Percentiles rank a stretch among this genome's conserved stretches.
phyloP scores from a whole-genome alignment of 2,329 filamentous ascomycete species.

The Plectosphaerella sp. region DNA sequence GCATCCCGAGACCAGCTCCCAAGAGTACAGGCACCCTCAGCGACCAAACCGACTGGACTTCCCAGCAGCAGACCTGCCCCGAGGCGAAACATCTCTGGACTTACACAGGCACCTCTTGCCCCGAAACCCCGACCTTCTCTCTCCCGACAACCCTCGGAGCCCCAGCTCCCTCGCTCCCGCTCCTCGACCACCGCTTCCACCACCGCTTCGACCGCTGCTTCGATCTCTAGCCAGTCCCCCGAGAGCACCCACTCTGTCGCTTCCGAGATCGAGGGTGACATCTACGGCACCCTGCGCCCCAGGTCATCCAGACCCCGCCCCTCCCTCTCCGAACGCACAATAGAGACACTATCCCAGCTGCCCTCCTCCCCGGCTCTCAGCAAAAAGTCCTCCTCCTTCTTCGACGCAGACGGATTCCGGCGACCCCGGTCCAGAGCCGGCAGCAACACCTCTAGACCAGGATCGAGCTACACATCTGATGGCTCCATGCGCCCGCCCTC shows the following conservation, averaged over 20 bases:
- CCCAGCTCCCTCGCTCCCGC: background rate
- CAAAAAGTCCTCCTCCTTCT: slow-evolving; percentile 68
- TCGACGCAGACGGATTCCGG: slow-evolving; percentile 57
- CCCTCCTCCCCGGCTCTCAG: slow-evolving; percentile 71
- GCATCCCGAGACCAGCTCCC: slow-evolving; percentile 16
- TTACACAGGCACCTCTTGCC: slow-evolving; percentile 5
- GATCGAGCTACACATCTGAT: slow-evolving; percentile 59
- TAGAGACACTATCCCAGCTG: slow-evolving; percentile 75
- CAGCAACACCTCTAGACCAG: slow-evolving; percentile 42
- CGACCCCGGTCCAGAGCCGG: slow-evolving; percentile 46
- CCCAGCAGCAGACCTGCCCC: slow-evolving; percentile 7
- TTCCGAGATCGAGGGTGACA: background rate
- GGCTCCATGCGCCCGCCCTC: slow-evolving; percentile 48
- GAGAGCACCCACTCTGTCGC: slow-evolving; percentile 4
- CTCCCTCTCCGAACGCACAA: slow-evolving; percentile 77
- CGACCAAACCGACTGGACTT: slow-evolving; percentile 8
- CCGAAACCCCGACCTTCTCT: slow-evolving; percentile 1
- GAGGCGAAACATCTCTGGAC: background rate
- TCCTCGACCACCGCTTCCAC: slow-evolving; percentile 18
- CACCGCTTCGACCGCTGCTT: slow-evolving; percentile 15
- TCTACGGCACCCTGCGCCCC: slow-evolving; percentile 11
- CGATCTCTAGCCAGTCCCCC: slow-evolving; percentile 10
- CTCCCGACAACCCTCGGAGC: slow-evolving; percentile 7
- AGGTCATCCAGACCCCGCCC: slow-evolving; percentile 29
- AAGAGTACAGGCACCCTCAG: slow-evolving; percentile 6